Base-by-base conservation (phyloP, 2,329 filamentous ascomycete species). In the Blumeria graminis region DNA sequence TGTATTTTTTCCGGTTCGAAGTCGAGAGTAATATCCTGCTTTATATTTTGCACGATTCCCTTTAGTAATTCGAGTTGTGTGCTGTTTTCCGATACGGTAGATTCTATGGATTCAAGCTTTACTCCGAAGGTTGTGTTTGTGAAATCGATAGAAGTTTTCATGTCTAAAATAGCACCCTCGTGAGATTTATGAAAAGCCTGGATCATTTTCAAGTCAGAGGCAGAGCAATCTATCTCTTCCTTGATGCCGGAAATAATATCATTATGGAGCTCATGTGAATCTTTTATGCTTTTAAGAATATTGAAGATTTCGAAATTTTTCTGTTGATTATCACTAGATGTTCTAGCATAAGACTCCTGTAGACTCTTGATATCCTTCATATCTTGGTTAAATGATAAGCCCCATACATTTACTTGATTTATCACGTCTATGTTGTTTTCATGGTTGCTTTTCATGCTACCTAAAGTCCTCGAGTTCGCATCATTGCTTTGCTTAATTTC, bases 291-390 rank as follows among this genome's bases (percentile, higher is more conserved):
- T 41, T 41, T 41, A 41, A 41, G 11, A 16, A 41, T 16, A 41
- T 41, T 5, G 3, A 16, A 41, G 6, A 3, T 41, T 41, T 41
- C 38, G 3, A 16, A 41, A 41, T 41, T 41, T 41, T 41, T 16
- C 38, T 41, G 11, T 41, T 13, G n/a, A 11, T 41, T 41, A 13
- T 16, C 38, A 41, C n/a, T 16, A 6, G 22, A 28, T 28, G 22
- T 28, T 28, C 22, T 16, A 10, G 50, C 22, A 51, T 60, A 58
- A 22, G 58, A 55, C 5, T 46, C 39, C 13, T 36, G 28, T 9
- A 51, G 22, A 1, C 38, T 28, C 34, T 61, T 58, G 39, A 61
- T 56, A 6, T 56, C 56, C 11, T 60, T 56, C 32, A 61, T 32
- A 28, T 55, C 39, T 22, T 56, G 14, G n/a, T 41, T 46, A 36